Base-by-base conservation (phyloP, 2,329 filamentous ascomycete species). In the Talaromyces marneffei region DNA sequence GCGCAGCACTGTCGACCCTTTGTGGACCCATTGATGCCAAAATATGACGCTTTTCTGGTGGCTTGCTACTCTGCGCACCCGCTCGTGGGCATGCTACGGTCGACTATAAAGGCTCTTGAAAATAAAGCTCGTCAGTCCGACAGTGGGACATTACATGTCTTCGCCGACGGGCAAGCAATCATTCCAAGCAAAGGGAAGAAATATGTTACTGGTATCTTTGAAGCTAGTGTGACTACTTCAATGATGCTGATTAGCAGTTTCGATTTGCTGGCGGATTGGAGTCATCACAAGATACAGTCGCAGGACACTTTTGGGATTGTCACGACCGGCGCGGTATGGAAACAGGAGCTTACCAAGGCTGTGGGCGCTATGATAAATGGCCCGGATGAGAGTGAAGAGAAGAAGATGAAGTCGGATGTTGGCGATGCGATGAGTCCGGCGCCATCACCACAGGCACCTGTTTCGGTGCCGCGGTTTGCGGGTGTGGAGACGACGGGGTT, bases 51-150 rank as follows among this genome's bases (percentile, higher is more conserved):
- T n/a, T 87, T 95, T 64, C 82, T 97, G 0, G 83, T 97, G 2
- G 92, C 92, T 20, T 97, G 93, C 77, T 97, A 91, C 78, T 94
- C 90, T 63, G 85, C 89, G 1, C 92, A 97, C 70, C 86, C 89
- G 0, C 82, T 97, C 0, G 90, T 96, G 0, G 73, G 79, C 0
- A 74, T 81, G 54, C 77, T 96, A 10, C 80, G 80, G 62, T 65
- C 75, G n/a, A 69, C 77, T 14, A 74, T 78, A 50, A 56, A 55
- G n/a, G 66, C 66, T n/a, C 42, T 65, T 23, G 61, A 63, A 35
- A 33, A 66, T 16, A 60, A 53, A 25, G 61, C 57, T 5, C 57
- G 35, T 18, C 59, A 48, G 23, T 42, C 27, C n/a, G 55, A 35
- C 2, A 20, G 18, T 16, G 56, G 27, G 53, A 57, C 29, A 16